A percentile compares a stretch with the other conserved stretches of the same genome.
These are phyloP conservation scores for Bimuria novae-zelandiae DNA, from an alignment of 2,329 filamentous ascomycete species.

Conservation along the genomic window DNA sequence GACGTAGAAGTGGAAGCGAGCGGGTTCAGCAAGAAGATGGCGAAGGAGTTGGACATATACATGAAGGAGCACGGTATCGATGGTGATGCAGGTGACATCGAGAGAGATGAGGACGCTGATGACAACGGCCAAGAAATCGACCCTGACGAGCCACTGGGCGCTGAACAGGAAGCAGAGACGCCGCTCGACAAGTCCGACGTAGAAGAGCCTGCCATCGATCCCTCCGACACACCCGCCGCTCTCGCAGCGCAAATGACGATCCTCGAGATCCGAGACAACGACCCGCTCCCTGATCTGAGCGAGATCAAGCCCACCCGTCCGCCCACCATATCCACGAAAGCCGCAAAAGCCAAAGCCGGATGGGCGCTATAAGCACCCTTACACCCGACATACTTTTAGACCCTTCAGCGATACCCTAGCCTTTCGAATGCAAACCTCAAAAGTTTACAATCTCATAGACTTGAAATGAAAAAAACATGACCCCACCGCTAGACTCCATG, in stretches of 20 bases:
- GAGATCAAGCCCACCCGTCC: constrained; percentile 33
- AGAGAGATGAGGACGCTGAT: constrained; percentile 24
- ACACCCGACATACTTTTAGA: neutral
- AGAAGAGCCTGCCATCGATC: constrained; percentile 1
- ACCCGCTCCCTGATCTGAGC: constrained; percentile 38
- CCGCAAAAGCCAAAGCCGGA: constrained; percentile 43
- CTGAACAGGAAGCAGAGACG: neutral
- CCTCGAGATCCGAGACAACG: constrained; percentile 43
- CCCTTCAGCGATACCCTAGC: constrained; percentile 17
- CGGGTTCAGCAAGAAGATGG: constrained; percentile 96
- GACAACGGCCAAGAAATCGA: constrained; percentile 16
- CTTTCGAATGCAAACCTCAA: constrained; percentile 3
- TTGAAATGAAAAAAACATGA: no score
- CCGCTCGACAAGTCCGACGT: neutral
- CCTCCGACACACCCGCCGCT: constrained; percentile 11
- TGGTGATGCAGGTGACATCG: constrained; percentile 51
- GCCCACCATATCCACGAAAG: constrained; percentile 38
- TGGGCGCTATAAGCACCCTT: constrained; percentile 33
- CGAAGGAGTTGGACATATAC: constrained; percentile 88
- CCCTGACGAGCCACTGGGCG: neutral
- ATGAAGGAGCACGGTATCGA: constrained; percentile 74
- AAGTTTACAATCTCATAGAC: constrained; percentile 11
- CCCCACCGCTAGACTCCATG: no score
- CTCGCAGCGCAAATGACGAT: constrained; percentile 42
- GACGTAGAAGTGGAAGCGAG: constrained; percentile 91